Percentiles rank a stretch among this genome's conserved stretches.
Conservation (phyloP, 2,329 filamentous ascomycete species). For the Epichloe bromicola region DNA sequence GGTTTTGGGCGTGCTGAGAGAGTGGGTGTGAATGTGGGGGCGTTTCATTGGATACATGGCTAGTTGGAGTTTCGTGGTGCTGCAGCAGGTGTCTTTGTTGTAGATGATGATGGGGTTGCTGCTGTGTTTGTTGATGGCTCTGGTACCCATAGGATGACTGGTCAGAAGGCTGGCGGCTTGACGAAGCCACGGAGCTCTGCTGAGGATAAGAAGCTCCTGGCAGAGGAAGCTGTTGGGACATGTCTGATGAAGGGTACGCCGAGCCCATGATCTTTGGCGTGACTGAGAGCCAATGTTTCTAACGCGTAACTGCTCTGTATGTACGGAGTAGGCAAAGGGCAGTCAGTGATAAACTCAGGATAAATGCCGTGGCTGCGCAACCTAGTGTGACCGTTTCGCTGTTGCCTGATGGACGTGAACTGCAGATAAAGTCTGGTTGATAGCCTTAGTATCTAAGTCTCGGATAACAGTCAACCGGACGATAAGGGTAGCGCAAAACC, state of each 20-base stretch:
- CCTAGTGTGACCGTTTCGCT: neutral
- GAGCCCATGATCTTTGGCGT: conserved; percentile 16
- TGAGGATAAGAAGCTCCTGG: conserved; percentile 14
- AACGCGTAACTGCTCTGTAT: neutral
- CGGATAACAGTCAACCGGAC: neutral
- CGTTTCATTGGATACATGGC: neutral
- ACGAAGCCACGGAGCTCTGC: conserved; percentile 12
- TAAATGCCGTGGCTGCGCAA: neutral
- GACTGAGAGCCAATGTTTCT: neutral
- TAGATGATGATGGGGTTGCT: conserved; percentile 1
- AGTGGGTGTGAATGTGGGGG: conserved; percentile 12
- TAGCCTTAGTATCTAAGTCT: no score
- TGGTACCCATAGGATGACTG: conserved; percentile 5
- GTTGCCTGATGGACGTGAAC: neutral
- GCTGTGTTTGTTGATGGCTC: conserved; percentile 5
- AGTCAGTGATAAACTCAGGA: neutral
- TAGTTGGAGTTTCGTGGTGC: conserved; percentile 8
- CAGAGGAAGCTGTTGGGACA: conserved; percentile 20
- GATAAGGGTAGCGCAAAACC: neutral
- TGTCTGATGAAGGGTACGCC: conserved; percentile 16
- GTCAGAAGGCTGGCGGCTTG: conserved; percentile 9
- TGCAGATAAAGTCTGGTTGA: no score
- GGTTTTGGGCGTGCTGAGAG: conserved; percentile 3
- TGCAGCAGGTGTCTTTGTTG: conserved; percentile 9
- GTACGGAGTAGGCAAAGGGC: neutral